phyloP scores from a whole-genome alignment of 306 rosid genomes.

The Mimosa bimucronata region DNA sequence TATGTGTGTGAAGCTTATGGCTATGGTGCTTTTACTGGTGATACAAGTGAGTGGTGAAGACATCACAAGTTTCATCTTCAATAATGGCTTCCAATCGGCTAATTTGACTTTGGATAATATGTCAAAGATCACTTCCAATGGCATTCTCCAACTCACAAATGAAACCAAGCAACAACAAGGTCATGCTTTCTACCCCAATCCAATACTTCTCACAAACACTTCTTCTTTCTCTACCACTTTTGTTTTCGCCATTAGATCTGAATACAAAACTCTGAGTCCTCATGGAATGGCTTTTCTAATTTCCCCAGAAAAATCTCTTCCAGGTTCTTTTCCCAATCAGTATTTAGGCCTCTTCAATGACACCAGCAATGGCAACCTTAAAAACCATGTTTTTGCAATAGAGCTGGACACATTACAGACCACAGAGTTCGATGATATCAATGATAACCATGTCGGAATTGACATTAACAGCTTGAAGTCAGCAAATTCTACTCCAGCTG shows the following conservation, averaged over 20 bases:
- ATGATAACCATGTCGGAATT: conserved; percentile 73
- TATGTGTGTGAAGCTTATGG: background rate
- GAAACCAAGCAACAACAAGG: background rate
- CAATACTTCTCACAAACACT: conserved; percentile 54
- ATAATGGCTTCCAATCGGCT: background rate
- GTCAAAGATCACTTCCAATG: background rate
- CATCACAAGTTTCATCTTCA: background rate
- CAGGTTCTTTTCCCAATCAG: conserved; percentile 41
- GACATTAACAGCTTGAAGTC: conserved; percentile 56
- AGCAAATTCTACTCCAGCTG: conserved; percentile 32
- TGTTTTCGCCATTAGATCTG: conserved; percentile 58
- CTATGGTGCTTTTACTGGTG: background rate
- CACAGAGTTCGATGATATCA: conserved; percentile 50
- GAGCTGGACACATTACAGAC: conserved; percentile 63
- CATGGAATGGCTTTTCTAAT: conserved; percentile 63
- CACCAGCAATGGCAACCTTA: conserved; percentile 43
- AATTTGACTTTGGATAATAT: background rate
- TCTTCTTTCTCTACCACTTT: conserved; percentile 64
- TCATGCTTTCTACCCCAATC: conserved; percentile 47
- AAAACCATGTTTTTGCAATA: conserved; percentile 53
- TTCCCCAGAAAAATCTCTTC: conserved; percentile 56
- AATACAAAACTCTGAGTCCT: conserved; percentile 41
- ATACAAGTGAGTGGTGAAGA: background rate
- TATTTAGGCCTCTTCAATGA: conserved; percentile 61
- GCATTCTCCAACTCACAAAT: background rate